A percentile compares a stretch with the other conserved stretches of the same genome.
These are phyloP conservation scores for Phytophthora hibernalis DNA, from an alignment of 352 stramenopile species.

Conservation along the genomic window DNA sequence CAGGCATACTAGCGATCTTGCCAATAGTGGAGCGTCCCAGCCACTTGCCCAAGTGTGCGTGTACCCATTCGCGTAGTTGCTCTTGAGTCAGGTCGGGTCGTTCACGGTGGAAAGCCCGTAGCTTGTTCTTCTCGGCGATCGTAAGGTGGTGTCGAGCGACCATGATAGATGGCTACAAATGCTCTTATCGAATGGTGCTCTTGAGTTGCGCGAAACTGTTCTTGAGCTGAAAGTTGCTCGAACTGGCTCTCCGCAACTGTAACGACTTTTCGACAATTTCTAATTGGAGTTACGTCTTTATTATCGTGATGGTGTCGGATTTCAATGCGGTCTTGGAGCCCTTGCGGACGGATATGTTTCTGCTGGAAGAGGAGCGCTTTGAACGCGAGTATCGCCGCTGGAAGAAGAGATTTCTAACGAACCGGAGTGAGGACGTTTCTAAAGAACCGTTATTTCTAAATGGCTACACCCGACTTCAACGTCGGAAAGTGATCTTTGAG, in stretches of 20 bases:
- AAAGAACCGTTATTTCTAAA: slow-evolving; percentile 34
- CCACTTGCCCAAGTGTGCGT: slow-evolving; percentile 43
- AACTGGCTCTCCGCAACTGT: not conserved
- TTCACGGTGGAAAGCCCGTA: slow-evolving; percentile 34
- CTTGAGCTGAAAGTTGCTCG: slow-evolving; percentile 24
- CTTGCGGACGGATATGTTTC: slow-evolving; percentile 3
- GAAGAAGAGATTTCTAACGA: slow-evolving; percentile 9
- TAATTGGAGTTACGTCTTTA: not conserved
- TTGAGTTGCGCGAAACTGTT: slow-evolving; percentile 11
- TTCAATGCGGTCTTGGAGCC: not conserved
- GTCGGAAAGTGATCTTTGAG: slow-evolving; percentile 46
- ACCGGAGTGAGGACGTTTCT: not conserved
- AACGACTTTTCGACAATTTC: not conserved
- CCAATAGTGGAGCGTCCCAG: slow-evolving; percentile 49
- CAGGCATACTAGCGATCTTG: slow-evolving; percentile 37
- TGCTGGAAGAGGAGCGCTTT: slow-evolving; percentile 9
- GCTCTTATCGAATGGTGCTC: slow-evolving; percentile 13
- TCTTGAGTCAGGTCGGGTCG: slow-evolving; percentile 44
- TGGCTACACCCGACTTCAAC: slow-evolving; percentile 14
- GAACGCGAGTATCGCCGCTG: slow-evolving; percentile 14
- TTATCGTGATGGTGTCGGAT: not conserved
- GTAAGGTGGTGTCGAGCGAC: slow-evolving; percentile 44
- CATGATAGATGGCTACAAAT: slow-evolving; percentile 21
- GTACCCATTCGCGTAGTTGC: slow-evolving; percentile 47
- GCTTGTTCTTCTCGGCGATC: slow-evolving; percentile 49